Conservation (phyloP, 768 basidiomycete genomes). For the Serendipita indica region DNA sequence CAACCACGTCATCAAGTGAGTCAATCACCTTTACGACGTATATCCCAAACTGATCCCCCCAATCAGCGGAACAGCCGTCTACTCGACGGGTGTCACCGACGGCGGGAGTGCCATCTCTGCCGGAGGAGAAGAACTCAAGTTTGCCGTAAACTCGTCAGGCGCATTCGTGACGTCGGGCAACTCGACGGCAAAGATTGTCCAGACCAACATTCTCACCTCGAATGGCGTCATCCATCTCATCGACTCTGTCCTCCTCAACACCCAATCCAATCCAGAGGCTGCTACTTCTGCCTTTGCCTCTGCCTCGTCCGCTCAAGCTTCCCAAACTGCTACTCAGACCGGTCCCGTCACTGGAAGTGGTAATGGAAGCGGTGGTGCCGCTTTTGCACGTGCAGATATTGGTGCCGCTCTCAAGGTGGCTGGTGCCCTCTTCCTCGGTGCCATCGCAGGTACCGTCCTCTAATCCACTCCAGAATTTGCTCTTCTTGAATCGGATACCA, state of each 20-base stretch:
- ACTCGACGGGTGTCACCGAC: slow-evolving; percentile 37
- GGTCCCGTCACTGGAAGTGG: slow-evolving; percentile 26
- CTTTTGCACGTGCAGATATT: too few species aligned
- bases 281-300: slow-evolving; percentile 38
- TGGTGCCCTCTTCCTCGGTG: too few species aligned
- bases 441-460: too few species aligned
- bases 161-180: slow-evolving; percentile 37
- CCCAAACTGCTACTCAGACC: slow-evolving; percentile 26
- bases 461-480: too few species aligned
- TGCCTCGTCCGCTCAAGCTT: slow-evolving; percentile 32
- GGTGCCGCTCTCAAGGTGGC: too few species aligned
- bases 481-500: too few species aligned
- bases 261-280: slow-evolving; percentile 26
- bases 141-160: slow-evolving; percentile 42
- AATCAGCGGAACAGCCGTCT: slow-evolving; percentile 45
- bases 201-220: slow-evolving; percentile 40
- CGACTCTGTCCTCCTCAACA: slow-evolving; percentile 37
- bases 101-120: slow-evolving; percentile 31
- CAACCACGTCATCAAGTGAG: slow-evolving; percentile 37
- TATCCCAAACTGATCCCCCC: not conserved
- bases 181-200: slow-evolving; percentile 37
- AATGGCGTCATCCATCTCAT: slow-evolving; percentile 62
- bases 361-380: not conserved
- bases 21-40: slow-evolving; percentile 16
- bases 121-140: slow-evolving; percentile 38